These are phyloP conservation scores for Canariomyces notabilis DNA, from an alignment of 2,329 filamentous ascomycete species.

Conservation along the genomic window DNA sequence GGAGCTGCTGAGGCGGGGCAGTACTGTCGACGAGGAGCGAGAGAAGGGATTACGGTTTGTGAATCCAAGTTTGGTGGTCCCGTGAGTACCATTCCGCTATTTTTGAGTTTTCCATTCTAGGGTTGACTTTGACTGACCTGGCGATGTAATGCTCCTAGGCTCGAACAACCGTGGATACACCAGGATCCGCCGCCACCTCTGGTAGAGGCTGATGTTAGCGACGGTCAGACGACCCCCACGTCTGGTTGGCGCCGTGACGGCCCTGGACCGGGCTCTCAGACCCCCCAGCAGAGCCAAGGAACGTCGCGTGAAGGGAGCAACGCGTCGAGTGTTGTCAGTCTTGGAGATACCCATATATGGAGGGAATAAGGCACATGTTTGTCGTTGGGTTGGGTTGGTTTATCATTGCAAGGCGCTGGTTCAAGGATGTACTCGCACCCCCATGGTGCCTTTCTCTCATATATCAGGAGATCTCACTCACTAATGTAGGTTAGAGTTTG, in stretches of 20 bases:
- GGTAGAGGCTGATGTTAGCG: conserved; percentile 13
- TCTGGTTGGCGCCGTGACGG: conserved; percentile 10
- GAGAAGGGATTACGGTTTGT: conserved; percentile 68
- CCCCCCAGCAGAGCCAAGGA: neutral
- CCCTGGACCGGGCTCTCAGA: neutral
- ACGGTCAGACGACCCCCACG: conserved; percentile 9
- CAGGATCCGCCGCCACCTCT: conserved; percentile 48
- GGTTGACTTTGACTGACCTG: conserved; percentile 5
- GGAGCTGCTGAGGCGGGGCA: conserved; percentile 46
- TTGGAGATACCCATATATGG: conserved; percentile 49
- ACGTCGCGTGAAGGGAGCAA: conserved; percentile 30
- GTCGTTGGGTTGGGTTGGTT: neutral
- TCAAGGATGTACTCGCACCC: no score
- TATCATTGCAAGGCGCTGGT: conserved; percentile 4
- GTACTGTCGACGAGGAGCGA: conserved; percentile 66
- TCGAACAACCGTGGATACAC: conserved; percentile 69
- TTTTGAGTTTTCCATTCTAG: neutral
- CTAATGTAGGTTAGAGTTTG: no score
- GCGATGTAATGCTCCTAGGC: conserved; percentile 41
- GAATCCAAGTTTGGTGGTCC: conserved; percentile 67
- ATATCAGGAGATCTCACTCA: no score
- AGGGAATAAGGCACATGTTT: conserved; percentile 28
- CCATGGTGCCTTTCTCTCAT: no score
- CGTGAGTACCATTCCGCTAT: conserved; percentile 44
- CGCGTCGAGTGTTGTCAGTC: conserved; percentile 40